These are phyloP conservation scores for Gnomoniopsis sp. DNA, from an alignment of 2,329 filamentous ascomycete genomes.

Conservation along the genomic window DNA sequence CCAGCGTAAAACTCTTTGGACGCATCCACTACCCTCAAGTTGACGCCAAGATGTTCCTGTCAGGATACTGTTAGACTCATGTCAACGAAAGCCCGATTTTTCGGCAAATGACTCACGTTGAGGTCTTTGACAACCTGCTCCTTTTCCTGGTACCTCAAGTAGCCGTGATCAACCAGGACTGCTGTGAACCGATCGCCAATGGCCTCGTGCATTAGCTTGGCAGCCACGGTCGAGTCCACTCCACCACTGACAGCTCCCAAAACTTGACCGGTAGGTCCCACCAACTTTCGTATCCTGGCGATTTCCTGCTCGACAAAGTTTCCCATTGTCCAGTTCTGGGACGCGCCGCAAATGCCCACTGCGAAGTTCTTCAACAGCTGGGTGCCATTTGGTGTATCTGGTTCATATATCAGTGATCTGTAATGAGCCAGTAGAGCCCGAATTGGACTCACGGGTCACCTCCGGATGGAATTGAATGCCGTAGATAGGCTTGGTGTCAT, in stretches of 20 bases:
- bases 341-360: conserved; percentile 74
- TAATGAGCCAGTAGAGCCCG: neutral
- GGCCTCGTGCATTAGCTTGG: conserved; percentile 80
- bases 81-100: neutral
- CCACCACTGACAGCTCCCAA: conserved; percentile 59
- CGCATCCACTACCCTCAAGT: conserved; percentile 83
- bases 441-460: conserved; percentile 36
- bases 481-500: conserved; percentile 66
- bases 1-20: conserved; percentile 71
- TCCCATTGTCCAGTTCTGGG: conserved; percentile 79
- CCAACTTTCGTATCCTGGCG: conserved; percentile 71
- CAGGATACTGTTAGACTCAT: conserved; percentile 47
- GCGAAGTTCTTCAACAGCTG: conserved; percentile 79
- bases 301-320: conserved; percentile 83
- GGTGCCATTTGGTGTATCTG: conserved; percentile 51
- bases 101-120: conserved; percentile 11
- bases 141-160: conserved; percentile 84
- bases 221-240: conserved; percentile 86
- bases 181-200: conserved; percentile 68
- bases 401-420: neutral
- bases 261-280: conserved; percentile 79
- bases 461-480: conserved; percentile 92
- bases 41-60: conserved; percentile 77
- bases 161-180: conserved; percentile 77
- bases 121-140: conserved; percentile 66